Evolutionary conservation across 306 rosid genomes (phyloP).

Genomic region (Elaeagnus macrophylla): DNA sequence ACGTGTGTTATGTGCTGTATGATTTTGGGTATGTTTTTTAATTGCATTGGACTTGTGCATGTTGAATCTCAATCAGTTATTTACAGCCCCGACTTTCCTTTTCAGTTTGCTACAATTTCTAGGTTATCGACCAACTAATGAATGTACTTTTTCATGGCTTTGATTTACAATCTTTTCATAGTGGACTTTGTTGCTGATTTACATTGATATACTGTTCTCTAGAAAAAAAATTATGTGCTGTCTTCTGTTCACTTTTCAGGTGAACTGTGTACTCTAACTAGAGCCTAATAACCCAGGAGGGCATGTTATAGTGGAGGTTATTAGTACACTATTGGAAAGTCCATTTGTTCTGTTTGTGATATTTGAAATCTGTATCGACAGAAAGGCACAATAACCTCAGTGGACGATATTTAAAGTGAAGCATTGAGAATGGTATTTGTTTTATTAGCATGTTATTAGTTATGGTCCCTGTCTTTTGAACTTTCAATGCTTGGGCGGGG

Average conservation of each 20-base stretch:
- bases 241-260: slow-evolving; percentile 20
- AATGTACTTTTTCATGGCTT: too few species aligned
- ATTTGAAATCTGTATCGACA: neutral
- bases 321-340: slow-evolving; percentile 3
- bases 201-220: neutral
- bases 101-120: neutral
- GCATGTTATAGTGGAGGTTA: neutral
- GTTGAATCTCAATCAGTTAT: neutral
- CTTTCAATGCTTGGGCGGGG: too few species aligned
- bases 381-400: neutral
- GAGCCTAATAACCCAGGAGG: neutral
- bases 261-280: neutral
- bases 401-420: slow-evolving; percentile 16
- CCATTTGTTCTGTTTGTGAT: slow-evolving; percentile 12
- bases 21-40: neutral
- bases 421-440: slow-evolving; percentile 41
- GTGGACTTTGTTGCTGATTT: neutral
- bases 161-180: neutral
- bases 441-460: neutral
- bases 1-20: neutral
- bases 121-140: neutral
- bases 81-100: neutral
- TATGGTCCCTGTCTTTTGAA: slow-evolving; percentile 1
- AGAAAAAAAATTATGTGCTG: too few species aligned
- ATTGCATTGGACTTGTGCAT: slow-evolving; percentile 16